These are phyloP conservation scores for Tanacetum coccineum DNA, from an alignment of 129 eudicot genomes.

Conservation along the genomic window DNA sequence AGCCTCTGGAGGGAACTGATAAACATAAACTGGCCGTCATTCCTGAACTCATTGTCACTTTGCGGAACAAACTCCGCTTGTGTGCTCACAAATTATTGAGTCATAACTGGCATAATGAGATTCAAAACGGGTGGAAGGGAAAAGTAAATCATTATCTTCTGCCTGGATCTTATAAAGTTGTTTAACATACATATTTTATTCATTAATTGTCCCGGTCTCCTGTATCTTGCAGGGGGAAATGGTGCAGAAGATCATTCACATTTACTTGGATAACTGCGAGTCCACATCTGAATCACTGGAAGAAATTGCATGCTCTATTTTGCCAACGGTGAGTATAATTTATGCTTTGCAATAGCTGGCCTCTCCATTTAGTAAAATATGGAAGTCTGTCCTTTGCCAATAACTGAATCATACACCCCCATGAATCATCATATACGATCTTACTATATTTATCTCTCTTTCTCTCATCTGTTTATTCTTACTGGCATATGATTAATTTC, in stretches of 20 bases:
- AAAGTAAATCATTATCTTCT: slow-evolving; percentile 42
- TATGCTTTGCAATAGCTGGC: too few relatives aligned
- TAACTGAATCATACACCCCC: too few relatives aligned
- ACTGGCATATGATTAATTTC: too few relatives aligned
- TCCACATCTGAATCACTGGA: slow-evolving; percentile 50
- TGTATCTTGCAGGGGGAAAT: slow-evolving; percentile 57
- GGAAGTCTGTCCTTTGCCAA: too few relatives aligned
- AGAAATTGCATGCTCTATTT: slow-evolving; percentile 66
- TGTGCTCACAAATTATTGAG: slow-evolving; percentile 54
- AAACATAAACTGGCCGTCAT: slow-evolving; percentile 28
- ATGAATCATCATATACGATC: too few relatives aligned
- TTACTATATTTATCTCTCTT: too few relatives aligned
- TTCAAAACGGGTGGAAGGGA: slow-evolving; percentile 46
- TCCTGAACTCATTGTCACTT: slow-evolving; percentile 39
- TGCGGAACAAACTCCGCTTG: slow-evolving; percentile 50
- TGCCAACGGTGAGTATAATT: slow-evolving; percentile 51
- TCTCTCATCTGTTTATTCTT: too few relatives aligned
- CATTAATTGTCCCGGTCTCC: slow-evolving; percentile 10
- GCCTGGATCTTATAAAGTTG: not conserved
- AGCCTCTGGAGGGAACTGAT: slow-evolving; percentile 41
- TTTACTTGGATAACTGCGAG: slow-evolving; percentile 63
- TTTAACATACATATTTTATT: slow-evolving; percentile 1
- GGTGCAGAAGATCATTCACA: slow-evolving; percentile 62
- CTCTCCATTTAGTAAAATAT: too few relatives aligned
- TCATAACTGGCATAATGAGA: slow-evolving; percentile 40